Base-by-base conservation (phyloP, 2,329 filamentous ascomycete genomes). In the Fusarium ramigenum region DNA sequence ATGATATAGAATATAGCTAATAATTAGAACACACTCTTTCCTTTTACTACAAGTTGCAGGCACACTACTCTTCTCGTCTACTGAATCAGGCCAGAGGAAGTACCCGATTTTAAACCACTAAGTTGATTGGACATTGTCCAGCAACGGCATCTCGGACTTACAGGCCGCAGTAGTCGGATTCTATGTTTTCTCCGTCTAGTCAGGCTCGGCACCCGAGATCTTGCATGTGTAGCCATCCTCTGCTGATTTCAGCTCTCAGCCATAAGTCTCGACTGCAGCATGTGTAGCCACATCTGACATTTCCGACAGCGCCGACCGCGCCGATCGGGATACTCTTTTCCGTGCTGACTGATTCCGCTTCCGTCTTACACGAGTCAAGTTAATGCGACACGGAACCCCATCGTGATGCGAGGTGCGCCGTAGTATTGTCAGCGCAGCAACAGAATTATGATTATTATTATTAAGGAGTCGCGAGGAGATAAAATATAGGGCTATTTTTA, bases 21-120 rank as follows among this genome's bases (percentile, higher is more conserved):
- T 32, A 2, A 7, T 3, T n/a, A 10, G 1, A 32, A 18, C 0
- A 8, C 12, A 19, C 2, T n/a, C 4, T 8, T 16, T 18, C 5
- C 4, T 12, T 34, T 15, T 3, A 34, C 7, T 8, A 7, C 5
- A 15, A 15, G 2, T 15, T 7, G 14, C 32, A 34, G 32, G 32
- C 14, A 34, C 7, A 34, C 32, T 15, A 1, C 1, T 34, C 32
- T 25, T 21, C 1, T 28, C 32, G 2, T 34, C 32, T 6, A 34
- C 32, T 34, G 32, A 34, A 15, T 3, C 5, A 15, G 2, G 6
- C 32, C 32, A 34, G 32, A 34, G 32, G 32, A 15, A 2, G 14
- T 6, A 34, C 32, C 14, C 14, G 7, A 8, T 34, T 5, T 34
- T 16, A 2, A 49, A 9, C 15, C 12, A 32, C 9, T 15, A 1